Evolutionary conservation across 2,329 filamentous ascomycete species (phyloP).

Genomic region (Pleomassaria siparia): DNA sequence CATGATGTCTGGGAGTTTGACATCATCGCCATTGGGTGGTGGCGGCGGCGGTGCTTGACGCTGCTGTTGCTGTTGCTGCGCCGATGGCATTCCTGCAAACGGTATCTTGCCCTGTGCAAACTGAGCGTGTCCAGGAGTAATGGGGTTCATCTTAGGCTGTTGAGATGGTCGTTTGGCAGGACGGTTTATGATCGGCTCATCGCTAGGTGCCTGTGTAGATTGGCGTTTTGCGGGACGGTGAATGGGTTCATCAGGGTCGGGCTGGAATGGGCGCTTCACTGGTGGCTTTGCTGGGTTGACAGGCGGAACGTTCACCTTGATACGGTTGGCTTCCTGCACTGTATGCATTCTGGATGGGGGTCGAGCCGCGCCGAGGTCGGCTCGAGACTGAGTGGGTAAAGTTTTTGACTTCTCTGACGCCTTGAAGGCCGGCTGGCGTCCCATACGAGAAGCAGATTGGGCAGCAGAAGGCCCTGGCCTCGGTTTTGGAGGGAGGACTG

Average conservation of each 20-base stretch:
- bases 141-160: conserved; percentile 44
- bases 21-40: conserved; percentile 76
- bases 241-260: conserved; percentile 66
- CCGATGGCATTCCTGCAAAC: conserved; percentile 66
- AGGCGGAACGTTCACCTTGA: conserved; percentile 48
- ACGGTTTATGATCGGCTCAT: conserved; percentile 57
- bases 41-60: too few species aligned
- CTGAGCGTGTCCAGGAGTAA: conserved; percentile 63
- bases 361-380: conserved; percentile 54
- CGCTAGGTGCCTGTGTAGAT: conserved; percentile 53
- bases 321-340: conserved; percentile 62
- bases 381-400: conserved; percentile 41
- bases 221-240: conserved; percentile 43
- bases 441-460: conserved; percentile 29
- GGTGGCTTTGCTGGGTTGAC: conserved; percentile 69
- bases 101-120: conserved; percentile 87
- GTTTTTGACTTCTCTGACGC: conserved; percentile 70
- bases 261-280: conserved; percentile 72
- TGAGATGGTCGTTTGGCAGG: conserved; percentile 40
- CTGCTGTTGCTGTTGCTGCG: conserved; percentile 53
- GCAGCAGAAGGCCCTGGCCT: conserved; percentile 33
- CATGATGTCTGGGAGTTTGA: conserved; percentile 90
- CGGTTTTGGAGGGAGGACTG: conserved; percentile 49
- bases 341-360: conserved; percentile 63
- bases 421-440: conserved; percentile 48